phyloP scores from a whole-genome alignment of 768 basidiomycete genomes.

The Mycena indigotica region DNA sequence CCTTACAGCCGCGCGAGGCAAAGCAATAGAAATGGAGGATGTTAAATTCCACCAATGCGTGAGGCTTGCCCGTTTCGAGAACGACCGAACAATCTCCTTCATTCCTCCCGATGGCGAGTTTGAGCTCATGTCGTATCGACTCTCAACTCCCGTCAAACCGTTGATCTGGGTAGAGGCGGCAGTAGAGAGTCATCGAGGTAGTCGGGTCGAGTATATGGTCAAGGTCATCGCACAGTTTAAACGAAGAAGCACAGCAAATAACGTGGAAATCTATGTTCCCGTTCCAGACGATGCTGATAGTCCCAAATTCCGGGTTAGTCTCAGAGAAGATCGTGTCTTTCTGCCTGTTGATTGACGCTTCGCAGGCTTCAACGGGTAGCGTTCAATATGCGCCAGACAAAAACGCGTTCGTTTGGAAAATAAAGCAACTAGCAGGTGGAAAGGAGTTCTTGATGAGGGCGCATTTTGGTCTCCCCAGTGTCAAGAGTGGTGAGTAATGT shows the following conservation, averaged over 20 bases:
- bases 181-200: conserved; percentile 93
- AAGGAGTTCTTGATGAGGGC: conserved; percentile 98
- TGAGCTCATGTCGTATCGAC: conserved; percentile 97
- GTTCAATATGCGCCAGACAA: conserved; percentile 99
- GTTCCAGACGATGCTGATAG: conserved; percentile 98
- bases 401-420: conserved; percentile 98
- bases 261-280: conserved; percentile 98
- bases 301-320: conserved; percentile 89
- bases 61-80: conserved; percentile 94
- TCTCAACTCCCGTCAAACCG: conserved; percentile 95
- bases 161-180: conserved; percentile 97
- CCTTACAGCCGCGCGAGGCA: conserved; percentile 79
- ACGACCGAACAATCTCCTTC: conserved; percentile 98
- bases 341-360: background rate
- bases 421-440: conserved; percentile 95
- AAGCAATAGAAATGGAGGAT: conserved; percentile 99
- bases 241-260: conserved; percentile 93
- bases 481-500: conserved; percentile 74
- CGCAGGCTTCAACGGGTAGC: conserved; percentile 87
- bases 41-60: conserved; percentile 99
- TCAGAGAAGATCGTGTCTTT: background rate
- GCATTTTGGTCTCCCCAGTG: conserved; percentile 94
- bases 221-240: conserved; percentile 98
- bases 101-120: conserved; percentile 99
- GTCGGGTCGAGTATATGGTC: conserved; percentile 92